Evolutionary conservation across 305 asterid species (phyloP), one percentile per base, ranked within the genome.

Genomic region (Lippia alba): DNA sequence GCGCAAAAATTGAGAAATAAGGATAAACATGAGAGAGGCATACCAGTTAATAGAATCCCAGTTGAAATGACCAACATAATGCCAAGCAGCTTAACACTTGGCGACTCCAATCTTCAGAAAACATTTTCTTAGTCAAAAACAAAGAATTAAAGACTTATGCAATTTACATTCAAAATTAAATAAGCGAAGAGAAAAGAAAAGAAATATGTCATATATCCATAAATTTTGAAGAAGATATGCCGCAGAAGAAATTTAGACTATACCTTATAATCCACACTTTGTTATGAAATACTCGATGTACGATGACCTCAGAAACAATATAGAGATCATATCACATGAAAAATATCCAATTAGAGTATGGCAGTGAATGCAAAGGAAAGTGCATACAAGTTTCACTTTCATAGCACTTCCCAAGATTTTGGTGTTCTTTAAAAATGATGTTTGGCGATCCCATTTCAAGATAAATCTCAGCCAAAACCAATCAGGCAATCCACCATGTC

Each of bases 21-120:
- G 57, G 57, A 61, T 67, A 45, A 36, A 59, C 41, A 56, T 59
- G 18, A 34, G 8, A 36, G 76, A 64, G 49, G 55, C 71, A 34
- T 87, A 95, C 99, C 98, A 64, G 99, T 95, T 81, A 95, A 86
- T 77, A 92, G 79, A 79, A 95, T 78, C 68, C 99, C 98, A 71
- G 80, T 45, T 17, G 98, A 95, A 69, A 95, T 95, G 61, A 95
- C 73, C 55, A 78, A 67, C 65, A 95, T 95, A 78, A 95, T 92
- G 58, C 96, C 97, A 32, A 95, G 82, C 78, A 95, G 93, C 89
- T 87, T 89, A 65, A 87, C 66, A 83, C 99, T 95, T 55, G 99
- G 99, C 58, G 99, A 84, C 78, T 95, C 99, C 96, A 95, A 83
- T 84, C 98, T 90, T 72, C 67, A 76, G 61, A 72, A 71, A 79